Evolutionary conservation across 345 rosid genomes (phyloP).

Genomic region (Toxicodendron radicans): DNA sequence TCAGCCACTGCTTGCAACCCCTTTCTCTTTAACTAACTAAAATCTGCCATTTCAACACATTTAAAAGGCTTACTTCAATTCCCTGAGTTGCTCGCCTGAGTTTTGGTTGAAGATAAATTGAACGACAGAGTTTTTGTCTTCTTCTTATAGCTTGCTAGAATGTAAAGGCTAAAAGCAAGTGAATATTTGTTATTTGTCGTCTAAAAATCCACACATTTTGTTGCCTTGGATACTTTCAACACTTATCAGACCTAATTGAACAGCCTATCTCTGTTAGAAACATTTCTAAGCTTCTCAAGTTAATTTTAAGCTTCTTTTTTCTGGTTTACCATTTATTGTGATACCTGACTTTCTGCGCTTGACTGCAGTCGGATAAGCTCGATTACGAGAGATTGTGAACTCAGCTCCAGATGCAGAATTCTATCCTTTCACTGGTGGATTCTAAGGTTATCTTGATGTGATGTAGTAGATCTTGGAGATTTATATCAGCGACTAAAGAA

Average conservation of each 20-base stretch:
- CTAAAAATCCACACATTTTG: too few relatives aligned
- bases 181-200: too few relatives aligned
- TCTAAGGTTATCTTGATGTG: not conserved
- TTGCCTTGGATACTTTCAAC: too few relatives aligned
- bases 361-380: slow-evolving; percentile 79
- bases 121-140: not conserved
- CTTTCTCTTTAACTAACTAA: not conserved
- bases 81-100: not conserved
- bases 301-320: not conserved
- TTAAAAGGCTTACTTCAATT: not conserved
- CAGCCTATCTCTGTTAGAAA: not conserved
- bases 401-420: slow-evolving; percentile 5
- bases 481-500: not conserved
- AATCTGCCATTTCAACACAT: not conserved
- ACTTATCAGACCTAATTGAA: too few relatives aligned
- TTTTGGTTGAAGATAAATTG: not conserved
- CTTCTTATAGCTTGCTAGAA: too few relatives aligned
- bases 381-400: slow-evolving; percentile 68
- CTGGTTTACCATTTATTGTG: too few relatives aligned
- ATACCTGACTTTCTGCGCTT: not conserved
- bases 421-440: not conserved
- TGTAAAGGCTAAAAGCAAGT: too few relatives aligned
- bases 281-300: not conserved
- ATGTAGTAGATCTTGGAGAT: not conserved
- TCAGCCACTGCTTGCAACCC: not conserved